Evolutionary conservation across 1,284 basidiomycete species (phyloP), one percentile per base, ranked within the genome.

Genomic region (Irpex rosettiformis): DNA sequence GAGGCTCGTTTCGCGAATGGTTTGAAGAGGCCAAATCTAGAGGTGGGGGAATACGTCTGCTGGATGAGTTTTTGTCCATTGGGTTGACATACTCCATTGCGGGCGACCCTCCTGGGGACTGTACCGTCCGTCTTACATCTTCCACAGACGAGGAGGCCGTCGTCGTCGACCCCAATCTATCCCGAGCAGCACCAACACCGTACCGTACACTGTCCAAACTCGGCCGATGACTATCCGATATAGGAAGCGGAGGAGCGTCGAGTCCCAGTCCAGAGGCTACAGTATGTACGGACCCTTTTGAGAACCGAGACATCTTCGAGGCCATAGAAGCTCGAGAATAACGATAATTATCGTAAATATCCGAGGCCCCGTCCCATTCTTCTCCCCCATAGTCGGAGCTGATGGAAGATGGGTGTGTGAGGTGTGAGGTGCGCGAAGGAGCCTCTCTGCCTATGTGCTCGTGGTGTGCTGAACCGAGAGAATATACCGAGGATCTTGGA

Each of bases 331-430:
- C 79, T 5, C 85, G 75, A 5, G 86, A 88, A 65, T 89, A 90
- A 2, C 86, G 80, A 66, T 90, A 90, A 61, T 86, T 80, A 66
- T 90, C 88, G 64, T 89, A 90, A 54, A 90, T 88, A 63, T 88
- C 85, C 3, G 75, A 75, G 11, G 80, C 81, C 30, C 81, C 83
- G 58, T 87, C 84, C 80, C 85, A 87, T 60, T 82, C 79, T 27
- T 74, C 79, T 16, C 73, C 74, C n/a, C 73, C 75, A 51, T 73
- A 73, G 18, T 70, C 70, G 4, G 65, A 67, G 10, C 71, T 66
- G 11, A 51, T 47, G 2, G 58, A 43, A 4, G 65, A 60, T 3
- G 63, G 55, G 21, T 54, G 66, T n/a, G 33, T 40, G 7, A 13
- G 33, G 55, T 54, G 52, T 25, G 61, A 70, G 52, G n/a, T 55